Percentiles rank a stretch among this genome's conserved stretches.
phyloP scores from a whole-genome alignment of 345 rosid genomes.

The Fremontodendron californicum region DNA sequence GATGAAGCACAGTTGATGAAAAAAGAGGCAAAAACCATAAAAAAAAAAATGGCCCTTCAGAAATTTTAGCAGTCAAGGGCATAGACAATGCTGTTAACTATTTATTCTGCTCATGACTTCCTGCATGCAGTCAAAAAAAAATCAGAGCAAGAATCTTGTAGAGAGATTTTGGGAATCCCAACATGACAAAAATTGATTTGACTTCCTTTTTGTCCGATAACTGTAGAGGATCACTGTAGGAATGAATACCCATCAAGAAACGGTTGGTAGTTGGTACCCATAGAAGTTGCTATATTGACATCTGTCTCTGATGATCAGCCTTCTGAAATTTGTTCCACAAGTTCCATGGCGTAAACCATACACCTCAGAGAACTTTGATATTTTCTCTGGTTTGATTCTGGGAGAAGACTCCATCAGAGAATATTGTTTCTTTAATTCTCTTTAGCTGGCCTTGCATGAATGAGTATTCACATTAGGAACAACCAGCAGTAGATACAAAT shows the following conservation, averaged over 20 bases:
- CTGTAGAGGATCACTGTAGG: not conserved
- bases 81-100: not conserved
- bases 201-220: not conserved
- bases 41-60: not conserved
- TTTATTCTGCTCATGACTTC: conserved; percentile 16
- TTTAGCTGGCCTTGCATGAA: not conserved
- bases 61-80: not conserved
- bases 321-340: not conserved
- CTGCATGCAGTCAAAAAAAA: conserved; percentile 27
- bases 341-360: not conserved
- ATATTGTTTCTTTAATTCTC: not conserved
- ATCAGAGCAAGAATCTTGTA: conserved; percentile 10
- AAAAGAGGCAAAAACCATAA: not conserved
- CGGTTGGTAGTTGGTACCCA: not conserved
- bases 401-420: not conserved
- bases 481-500: conserved; percentile 44
- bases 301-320: conserved; percentile 1
- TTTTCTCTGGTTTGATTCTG: not conserved
- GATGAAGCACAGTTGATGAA: not conserved
- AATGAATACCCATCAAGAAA: not conserved
- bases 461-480: conserved; percentile 35
- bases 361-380: not conserved
- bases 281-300: not conserved
- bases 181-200: not conserved
- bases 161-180: conserved; percentile 6